Evolutionary conservation across 2,329 filamentous ascomycete genomes (phyloP).

Genomic region (Sclerotinia nivalis): DNA sequence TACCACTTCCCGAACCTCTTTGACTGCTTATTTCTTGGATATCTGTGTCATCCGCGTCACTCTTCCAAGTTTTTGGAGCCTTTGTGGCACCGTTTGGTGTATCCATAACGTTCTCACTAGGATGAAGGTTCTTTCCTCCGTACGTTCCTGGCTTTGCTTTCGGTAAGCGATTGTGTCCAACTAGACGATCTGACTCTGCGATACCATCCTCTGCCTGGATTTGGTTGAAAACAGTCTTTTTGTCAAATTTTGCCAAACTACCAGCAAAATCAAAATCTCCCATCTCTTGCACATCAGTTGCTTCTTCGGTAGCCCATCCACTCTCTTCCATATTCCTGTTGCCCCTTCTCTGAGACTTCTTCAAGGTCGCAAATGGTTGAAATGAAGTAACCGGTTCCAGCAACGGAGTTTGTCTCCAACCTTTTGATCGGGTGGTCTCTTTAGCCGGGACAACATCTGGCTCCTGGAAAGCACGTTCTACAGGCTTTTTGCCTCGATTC

Average conservation of each 20-base stretch:
- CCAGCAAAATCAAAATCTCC: conserved; percentile 93
- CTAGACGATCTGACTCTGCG: conserved; percentile 86
- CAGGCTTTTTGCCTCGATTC: conserved; percentile 38
- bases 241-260: conserved; percentile 92
- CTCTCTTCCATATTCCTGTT: conserved; percentile 57
- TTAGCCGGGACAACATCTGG: conserved; percentile 48
- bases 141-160: conserved; percentile 64
- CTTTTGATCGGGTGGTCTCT: conserved; percentile 55
- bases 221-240: conserved; percentile 85
- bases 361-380: conserved; percentile 62
- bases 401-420: conserved; percentile 68
- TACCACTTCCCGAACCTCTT: conserved; percentile 45
- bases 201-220: conserved; percentile 86
- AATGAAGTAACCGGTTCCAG: conserved; percentile 63
- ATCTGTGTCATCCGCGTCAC: conserved; percentile 65
- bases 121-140: conserved; percentile 86
- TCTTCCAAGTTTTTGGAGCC: conserved; percentile 59
- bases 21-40: conserved; percentile 35
- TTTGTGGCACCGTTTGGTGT: conserved; percentile 45
- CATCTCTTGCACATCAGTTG: conserved; percentile 89
- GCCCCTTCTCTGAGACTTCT: conserved; percentile 51
- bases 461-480: conserved; percentile 41
- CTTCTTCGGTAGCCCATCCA: conserved; percentile 94
- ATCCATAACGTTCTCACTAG: conserved; percentile 88
- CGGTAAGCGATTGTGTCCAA: conserved; percentile 77